These are phyloP conservation scores for Tinospora cordifolia DNA, from an alignment of 164 flowering plant species.

Conservation along the genomic window DNA sequence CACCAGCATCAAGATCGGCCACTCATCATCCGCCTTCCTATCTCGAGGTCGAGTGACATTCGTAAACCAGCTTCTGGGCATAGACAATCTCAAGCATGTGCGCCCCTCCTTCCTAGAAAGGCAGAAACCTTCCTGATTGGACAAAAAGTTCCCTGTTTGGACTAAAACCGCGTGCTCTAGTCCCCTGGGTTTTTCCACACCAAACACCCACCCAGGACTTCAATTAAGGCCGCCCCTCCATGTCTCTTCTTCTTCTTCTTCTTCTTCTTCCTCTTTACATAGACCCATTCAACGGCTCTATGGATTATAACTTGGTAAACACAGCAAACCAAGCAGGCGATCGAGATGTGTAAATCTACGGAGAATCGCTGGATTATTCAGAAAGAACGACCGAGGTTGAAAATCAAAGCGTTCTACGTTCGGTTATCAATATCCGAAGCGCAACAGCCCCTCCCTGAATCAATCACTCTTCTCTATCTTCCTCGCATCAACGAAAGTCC, in stretches of 20 bases:
- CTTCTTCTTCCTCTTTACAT: neutral
- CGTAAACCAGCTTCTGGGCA: too few species aligned
- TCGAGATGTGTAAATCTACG: slow-evolving; percentile 40
- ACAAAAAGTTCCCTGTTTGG: too few species aligned
- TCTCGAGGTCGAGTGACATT: too few species aligned
- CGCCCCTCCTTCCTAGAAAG: too few species aligned
- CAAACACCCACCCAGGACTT: neutral
- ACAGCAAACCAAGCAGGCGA: neutral
- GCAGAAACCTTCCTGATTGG: too few species aligned
- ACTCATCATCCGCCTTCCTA: too few species aligned
- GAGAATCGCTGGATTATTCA: slow-evolving; percentile 21
- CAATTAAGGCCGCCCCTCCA: neutral
- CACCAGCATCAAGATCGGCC: too few species aligned
- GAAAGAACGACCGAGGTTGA: slow-evolving; percentile 23
- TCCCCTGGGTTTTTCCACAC: neutral
- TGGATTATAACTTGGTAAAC: neutral
- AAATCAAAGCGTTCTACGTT: slow-evolving; percentile 37
- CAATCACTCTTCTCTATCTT: slow-evolving; percentile 47
- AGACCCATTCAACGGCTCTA: too few species aligned
- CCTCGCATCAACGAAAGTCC: slow-evolving; percentile 40
- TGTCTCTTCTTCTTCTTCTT: neutral
- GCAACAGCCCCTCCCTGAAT: slow-evolving; percentile 26
- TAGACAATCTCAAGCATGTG: too few species aligned
- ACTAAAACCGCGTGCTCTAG: neutral
- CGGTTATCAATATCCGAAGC: slow-evolving; percentile 21